phyloP scores from a whole-genome alignment of 352 stramenopile genomes.

The Phytopythium aichiense region DNA sequence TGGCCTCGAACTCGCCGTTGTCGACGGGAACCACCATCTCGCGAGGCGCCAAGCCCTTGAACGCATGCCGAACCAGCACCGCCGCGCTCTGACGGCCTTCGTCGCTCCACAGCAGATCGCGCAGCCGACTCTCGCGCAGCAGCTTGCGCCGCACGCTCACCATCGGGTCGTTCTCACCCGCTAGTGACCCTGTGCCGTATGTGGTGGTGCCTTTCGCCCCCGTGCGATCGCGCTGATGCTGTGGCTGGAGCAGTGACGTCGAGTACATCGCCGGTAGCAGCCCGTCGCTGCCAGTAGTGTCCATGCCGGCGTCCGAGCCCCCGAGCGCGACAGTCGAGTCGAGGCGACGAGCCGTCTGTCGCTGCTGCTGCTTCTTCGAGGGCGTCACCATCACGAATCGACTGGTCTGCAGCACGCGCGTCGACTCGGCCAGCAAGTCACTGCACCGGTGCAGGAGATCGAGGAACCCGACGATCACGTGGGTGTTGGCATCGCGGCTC shows the following conservation, averaged over 20 bases:
- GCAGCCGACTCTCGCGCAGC: constrained; percentile 47
- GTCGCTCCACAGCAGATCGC: constrained; percentile 42
- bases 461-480: constrained; percentile 30
- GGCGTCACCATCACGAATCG: background rate
- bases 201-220: background rate
- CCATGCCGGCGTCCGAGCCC: background rate
- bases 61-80: constrained; percentile 66
- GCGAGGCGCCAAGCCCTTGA: constrained; percentile 57
- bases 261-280: constrained; percentile 21
- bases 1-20: constrained; percentile 64
- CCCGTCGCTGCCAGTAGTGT: background rate
- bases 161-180: constrained; percentile 1
- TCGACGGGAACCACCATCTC: constrained; percentile 70
- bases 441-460: constrained; percentile 63
- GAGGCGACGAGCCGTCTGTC: constrained; percentile 33
- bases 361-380: constrained; percentile 21
- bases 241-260: constrained; percentile 14
- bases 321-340: constrained; percentile 21
- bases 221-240: constrained; percentile 2
- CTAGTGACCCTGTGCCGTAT: background rate
- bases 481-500: background rate
- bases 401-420: constrained; percentile 17
- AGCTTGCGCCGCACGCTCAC: constrained; percentile 48
- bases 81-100: constrained; percentile 59
- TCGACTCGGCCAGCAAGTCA: constrained; percentile 39